Evolutionary conservation across 2,329 filamentous ascomycete species (phyloP).

Genomic region (Xylaria sp.): DNA sequence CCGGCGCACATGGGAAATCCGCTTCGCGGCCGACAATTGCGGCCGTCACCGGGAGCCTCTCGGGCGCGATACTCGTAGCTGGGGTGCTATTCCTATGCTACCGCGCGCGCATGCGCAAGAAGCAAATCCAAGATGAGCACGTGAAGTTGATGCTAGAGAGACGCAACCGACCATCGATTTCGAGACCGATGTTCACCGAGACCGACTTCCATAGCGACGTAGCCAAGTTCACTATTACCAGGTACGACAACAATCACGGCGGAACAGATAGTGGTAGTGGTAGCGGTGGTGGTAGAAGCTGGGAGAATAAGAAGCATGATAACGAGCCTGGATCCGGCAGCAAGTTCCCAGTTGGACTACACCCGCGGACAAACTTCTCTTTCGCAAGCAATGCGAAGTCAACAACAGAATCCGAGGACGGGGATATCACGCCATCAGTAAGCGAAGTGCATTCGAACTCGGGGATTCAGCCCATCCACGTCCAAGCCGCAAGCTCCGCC

Average conservation of each 20-base stretch:
- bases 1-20: constrained; percentile 15
- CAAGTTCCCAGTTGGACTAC: constrained; percentile 29
- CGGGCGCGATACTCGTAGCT: constrained; percentile 41
- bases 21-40: constrained; percentile 39
- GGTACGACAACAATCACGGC: background rate
- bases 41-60: constrained; percentile 45
- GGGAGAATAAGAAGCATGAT: constrained; percentile 5
- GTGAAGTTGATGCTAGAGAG: constrained; percentile 31
- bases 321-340: constrained; percentile 40
- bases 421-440: constrained; percentile 28
- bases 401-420: constrained; percentile 23
- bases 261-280: background rate
- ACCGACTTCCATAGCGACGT: constrained; percentile 14
- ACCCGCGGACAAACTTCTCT: constrained; percentile 28
- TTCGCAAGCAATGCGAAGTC: background rate
- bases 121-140: constrained; percentile 35
- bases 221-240: background rate
- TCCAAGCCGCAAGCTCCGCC: constrained; percentile 24
- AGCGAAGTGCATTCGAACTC: constrained; percentile 39
- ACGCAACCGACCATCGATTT: constrained; percentile 10
- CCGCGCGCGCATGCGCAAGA: constrained; percentile 42
- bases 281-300: background rate
- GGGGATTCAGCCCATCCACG: constrained; percentile 2
- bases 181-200: constrained; percentile 11
- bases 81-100: constrained; percentile 42